phyloP scores from a whole-genome alignment of 176 grass and related monocot genomes.

The Alloteropsis semialata region DNA sequence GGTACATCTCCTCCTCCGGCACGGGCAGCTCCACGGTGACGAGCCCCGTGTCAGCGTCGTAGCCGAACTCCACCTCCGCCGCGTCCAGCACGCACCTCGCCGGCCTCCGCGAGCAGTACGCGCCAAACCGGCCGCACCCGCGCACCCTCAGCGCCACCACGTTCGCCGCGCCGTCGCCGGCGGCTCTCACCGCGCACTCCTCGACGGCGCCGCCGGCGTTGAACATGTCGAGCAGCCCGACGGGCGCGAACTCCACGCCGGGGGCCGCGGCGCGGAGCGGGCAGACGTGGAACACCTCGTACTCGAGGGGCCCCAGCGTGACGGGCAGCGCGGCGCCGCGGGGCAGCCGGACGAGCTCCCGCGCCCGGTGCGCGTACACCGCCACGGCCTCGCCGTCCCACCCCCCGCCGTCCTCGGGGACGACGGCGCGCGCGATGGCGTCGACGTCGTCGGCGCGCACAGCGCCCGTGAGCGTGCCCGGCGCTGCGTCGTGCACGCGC shows the following conservation, averaged over 20 bases:
- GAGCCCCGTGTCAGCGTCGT: constrained; percentile 45
- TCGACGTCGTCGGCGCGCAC: constrained; percentile 56
- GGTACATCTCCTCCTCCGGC: constrained; percentile 64
- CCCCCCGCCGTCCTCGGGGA: neutral
- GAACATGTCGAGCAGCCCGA: constrained; percentile 83
- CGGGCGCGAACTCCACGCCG: constrained; percentile 40
- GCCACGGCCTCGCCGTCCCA: constrained; percentile 46
- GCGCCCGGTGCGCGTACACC: constrained; percentile 41
- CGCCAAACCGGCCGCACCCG: constrained; percentile 68
- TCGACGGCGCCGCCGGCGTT: constrained; percentile 82
- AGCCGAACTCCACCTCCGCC: constrained; percentile 43
- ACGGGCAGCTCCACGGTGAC: constrained; percentile 54
- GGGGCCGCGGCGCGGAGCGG: constrained; percentile 36
- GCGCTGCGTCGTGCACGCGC: constrained; percentile 60
- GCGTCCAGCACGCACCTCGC: constrained; percentile 49
- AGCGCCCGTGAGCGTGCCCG: constrained; percentile 51
- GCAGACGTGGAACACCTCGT: constrained; percentile 76
- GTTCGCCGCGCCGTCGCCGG: neutral
- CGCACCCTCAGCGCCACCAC: constrained; percentile 51
- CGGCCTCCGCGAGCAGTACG: constrained; percentile 60
- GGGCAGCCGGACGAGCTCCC: constrained; percentile 63
- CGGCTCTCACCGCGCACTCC: constrained; percentile 21
- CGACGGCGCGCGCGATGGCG: constrained; percentile 34
- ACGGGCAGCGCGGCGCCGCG: constrained; percentile 53
- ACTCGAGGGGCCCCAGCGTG: constrained; percentile 69